phyloP scores from a whole-genome alignment of 352 stramenopile species.

The Pythium sp. region DNA sequence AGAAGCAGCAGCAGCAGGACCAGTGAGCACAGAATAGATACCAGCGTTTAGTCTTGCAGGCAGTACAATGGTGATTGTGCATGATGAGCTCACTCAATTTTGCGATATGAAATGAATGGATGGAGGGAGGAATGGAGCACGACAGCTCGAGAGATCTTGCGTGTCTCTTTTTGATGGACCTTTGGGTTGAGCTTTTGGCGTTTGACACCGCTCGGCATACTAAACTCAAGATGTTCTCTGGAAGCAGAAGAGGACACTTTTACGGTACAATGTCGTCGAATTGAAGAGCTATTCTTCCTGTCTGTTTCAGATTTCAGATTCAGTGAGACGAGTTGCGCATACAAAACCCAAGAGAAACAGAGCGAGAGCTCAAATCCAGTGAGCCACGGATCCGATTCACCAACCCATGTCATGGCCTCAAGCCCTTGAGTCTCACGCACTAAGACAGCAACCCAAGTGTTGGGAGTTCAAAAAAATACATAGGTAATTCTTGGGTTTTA shows the following conservation, averaged over 20 bases:
- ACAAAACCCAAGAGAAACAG: background rate
- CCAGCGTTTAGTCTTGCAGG: too few species aligned
- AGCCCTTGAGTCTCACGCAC: too few species aligned
- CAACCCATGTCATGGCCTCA: too few species aligned
- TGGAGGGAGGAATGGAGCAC: background rate
- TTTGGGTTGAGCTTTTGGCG: background rate
- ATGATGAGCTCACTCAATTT: too few species aligned
- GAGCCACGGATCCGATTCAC: background rate
- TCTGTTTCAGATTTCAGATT: background rate
- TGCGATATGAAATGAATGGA: background rate
- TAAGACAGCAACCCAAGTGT: too few species aligned
- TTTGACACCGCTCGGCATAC: background rate
- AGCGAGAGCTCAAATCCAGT: background rate
- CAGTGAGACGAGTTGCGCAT: background rate
- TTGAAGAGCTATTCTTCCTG: background rate
- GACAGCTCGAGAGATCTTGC: background rate
- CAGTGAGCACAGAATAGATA: too few species aligned
- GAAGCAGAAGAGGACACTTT: background rate
- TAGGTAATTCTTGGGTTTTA: background rate
- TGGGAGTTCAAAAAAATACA: too few species aligned
- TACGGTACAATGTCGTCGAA: background rate
- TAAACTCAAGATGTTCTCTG: background rate
- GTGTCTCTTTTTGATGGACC: background rate
- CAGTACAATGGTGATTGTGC: too few species aligned
- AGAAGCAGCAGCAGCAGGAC: too few species aligned